These are phyloP conservation scores for Helminthosporium solani DNA, from an alignment of 2,329 filamentous ascomycete species.

Conservation along the genomic window DNA sequence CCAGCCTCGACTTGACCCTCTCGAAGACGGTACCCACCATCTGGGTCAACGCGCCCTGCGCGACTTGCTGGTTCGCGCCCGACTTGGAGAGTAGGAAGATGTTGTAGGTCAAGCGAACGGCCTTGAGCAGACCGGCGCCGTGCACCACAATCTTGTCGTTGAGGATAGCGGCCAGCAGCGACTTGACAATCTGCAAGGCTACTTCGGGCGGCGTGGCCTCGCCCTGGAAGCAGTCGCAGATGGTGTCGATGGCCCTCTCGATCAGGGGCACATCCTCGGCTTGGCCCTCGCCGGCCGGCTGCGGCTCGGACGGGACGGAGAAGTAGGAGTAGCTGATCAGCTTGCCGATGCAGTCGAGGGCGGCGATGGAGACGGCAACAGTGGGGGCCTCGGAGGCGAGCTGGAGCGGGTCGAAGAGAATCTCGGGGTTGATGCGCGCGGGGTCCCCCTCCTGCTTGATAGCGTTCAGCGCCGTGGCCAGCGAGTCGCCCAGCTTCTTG, in stretches of 20 bases:
- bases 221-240: conserved; percentile 98
- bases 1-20: conserved; percentile 80
- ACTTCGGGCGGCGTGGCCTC: conserved; percentile 90
- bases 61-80: conserved; percentile 92
- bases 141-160: conserved; percentile 99
- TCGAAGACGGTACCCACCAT: conserved; percentile 99
- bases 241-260: conserved; percentile 96
- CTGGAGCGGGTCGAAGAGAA: conserved; percentile 87
- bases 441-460: conserved; percentile 79
- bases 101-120: conserved; percentile 97
- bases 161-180: conserved; percentile 86
- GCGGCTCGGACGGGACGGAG: conserved; percentile 62
- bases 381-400: conserved; percentile 86
- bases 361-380: conserved; percentile 80
- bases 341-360: conserved; percentile 97
- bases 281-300: conserved; percentile 31
- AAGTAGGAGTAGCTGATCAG: conserved; percentile 99
- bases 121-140: conserved; percentile 91
- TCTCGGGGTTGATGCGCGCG: conserved; percentile 80
- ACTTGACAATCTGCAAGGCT: conserved; percentile 98
- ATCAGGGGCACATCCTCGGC: conserved; percentile 70
- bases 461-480: conserved; percentile 77
- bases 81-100: conserved; percentile 95
- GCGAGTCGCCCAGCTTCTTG: conserved; percentile 78
- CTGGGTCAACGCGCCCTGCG: conserved; percentile 93